Conservation (phyloP, 1,284 basidiomycete species). For the Heterobasidion parviporum region DNA sequence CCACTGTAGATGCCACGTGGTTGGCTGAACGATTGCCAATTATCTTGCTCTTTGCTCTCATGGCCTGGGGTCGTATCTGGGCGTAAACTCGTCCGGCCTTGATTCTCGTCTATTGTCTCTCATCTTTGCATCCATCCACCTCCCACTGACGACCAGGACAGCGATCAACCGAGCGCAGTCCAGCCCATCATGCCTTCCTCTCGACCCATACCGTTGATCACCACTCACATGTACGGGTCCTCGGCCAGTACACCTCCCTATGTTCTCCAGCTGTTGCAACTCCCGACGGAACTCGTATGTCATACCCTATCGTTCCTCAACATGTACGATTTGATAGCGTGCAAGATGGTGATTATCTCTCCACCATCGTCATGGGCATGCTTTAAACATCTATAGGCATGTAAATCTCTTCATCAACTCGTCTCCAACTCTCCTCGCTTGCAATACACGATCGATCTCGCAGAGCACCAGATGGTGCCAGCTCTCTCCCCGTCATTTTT, state of each 20-base stretch:
- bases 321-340: slow-evolving; percentile 27
- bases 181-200: not conserved
- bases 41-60: too few relatives aligned
- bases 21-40: too few relatives aligned
- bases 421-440: slow-evolving; percentile 32
- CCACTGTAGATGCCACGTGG: too few relatives aligned
- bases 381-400: slow-evolving; percentile 21
- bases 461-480: slow-evolving; percentile 31
- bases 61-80: too few relatives aligned
- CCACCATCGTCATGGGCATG: not conserved
- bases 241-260: not conserved
- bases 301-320: slow-evolving; percentile 29
- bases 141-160: too few relatives aligned
- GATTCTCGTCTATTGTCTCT: too few relatives aligned
- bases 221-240: not conserved
- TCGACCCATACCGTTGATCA: not conserved
- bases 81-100: too few relatives aligned
- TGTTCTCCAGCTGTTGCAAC: slow-evolving; percentile 2
- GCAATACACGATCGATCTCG: slow-evolving; percentile 38
- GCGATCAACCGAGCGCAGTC: too few relatives aligned
- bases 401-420: slow-evolving; percentile 27
- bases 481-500: slow-evolving; percentile 19
- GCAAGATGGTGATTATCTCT: slow-evolving; percentile 19
- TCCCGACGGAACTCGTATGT: slow-evolving; percentile 38
- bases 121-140: too few relatives aligned